Evolutionary conservation across 2,329 filamentous ascomycete genomes (phyloP).

Genomic region (Cytospora paraplurivora): DNA sequence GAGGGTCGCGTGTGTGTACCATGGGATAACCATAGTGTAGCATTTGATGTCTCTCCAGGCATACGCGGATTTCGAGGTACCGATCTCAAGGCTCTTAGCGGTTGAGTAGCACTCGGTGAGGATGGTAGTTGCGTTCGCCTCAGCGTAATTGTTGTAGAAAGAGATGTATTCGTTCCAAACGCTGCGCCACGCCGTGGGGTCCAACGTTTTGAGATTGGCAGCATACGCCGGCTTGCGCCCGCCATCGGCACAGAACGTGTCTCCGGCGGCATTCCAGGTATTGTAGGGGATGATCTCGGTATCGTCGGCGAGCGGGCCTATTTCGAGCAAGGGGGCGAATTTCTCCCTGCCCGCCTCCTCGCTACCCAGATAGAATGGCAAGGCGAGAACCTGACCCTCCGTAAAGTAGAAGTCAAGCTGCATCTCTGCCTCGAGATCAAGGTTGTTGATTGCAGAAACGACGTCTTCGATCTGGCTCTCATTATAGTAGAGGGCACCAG

Average conservation of each 20-base stretch:
- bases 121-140: constrained; percentile 36
- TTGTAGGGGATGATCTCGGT: constrained; percentile 39
- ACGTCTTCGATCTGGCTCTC: constrained; percentile 49
- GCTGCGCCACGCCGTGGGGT: constrained; percentile 40
- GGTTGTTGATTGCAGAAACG: constrained; percentile 44
- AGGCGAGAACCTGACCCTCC: constrained; percentile 3
- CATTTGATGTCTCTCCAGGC: constrained; percentile 40
- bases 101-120: constrained; percentile 43
- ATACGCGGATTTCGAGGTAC: constrained; percentile 34
- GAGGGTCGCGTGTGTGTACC: constrained; percentile 41
- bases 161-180: constrained; percentile 43
- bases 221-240: constrained; percentile 44
- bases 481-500: constrained; percentile 41
- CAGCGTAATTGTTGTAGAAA: constrained; percentile 40
- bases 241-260: constrained; percentile 41
- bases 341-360: constrained; percentile 36
- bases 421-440: constrained; percentile 16
- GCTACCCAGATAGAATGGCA: constrained; percentile 35
- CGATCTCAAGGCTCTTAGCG: constrained; percentile 34
- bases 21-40: constrained; percentile 43
- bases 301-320: constrained; percentile 36
- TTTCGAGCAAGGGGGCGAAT: constrained; percentile 40
- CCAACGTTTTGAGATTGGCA: constrained; percentile 39
- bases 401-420: constrained; percentile 17
- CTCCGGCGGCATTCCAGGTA: constrained; percentile 43